Evolutionary conservation across 257 asterid species (phyloP).

Genomic region (Nyctanthes arbortristis): DNA sequence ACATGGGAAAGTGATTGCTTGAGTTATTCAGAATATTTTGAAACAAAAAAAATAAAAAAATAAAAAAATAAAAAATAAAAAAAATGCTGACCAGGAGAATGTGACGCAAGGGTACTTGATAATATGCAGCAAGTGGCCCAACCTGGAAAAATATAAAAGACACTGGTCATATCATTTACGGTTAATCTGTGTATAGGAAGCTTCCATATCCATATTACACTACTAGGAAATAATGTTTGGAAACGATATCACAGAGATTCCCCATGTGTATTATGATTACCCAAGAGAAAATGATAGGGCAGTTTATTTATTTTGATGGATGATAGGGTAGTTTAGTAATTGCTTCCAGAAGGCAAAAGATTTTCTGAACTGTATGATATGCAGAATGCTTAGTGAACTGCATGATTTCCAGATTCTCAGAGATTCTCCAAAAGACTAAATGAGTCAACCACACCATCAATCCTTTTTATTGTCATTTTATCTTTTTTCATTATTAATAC

Average conservation of each 20-base stretch:
- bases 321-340: not conserved
- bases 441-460: not conserved
- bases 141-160: slow-evolving; percentile 44
- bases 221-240: not conserved
- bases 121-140: slow-evolving; percentile 96
- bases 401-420: not conserved
- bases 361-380: not conserved
- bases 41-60: slow-evolving; percentile 3
- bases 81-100: slow-evolving; percentile 70
- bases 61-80: slow-evolving; percentile 5
- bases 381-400: slow-evolving; percentile 5
- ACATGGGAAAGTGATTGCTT: not conserved
- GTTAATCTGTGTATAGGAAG: slow-evolving; percentile 6
- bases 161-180: not conserved
- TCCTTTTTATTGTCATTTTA: no score
- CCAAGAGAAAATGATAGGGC: not conserved
- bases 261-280: not conserved
- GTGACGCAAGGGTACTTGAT: slow-evolving; percentile 96
- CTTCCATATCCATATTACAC: not conserved
- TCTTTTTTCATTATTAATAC: slow-evolving; percentile 7
- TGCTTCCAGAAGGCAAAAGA: slow-evolving; percentile 1
- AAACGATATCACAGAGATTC: slow-evolving; percentile 5
- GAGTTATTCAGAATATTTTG: not conserved
- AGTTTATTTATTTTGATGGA: not conserved
- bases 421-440: not conserved